Evolutionary conservation across 768 basidiomycete genomes (phyloP), one percentile per base, ranked within the genome.

Genomic region (Cystofilobasidium capitatum): DNA sequence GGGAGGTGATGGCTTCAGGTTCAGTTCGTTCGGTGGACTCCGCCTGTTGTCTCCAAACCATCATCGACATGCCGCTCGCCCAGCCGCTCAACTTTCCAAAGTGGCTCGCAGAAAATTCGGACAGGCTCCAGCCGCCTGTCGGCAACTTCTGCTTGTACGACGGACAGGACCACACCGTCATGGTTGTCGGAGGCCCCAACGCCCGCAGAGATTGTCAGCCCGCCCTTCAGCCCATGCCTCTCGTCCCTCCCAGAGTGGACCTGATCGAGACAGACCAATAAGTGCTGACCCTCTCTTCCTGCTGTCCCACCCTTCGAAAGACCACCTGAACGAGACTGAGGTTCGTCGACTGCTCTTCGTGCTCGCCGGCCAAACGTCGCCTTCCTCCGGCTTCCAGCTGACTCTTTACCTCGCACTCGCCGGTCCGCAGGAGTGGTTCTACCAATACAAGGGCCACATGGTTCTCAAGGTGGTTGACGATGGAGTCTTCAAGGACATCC

Each of bases 161-260:
- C 61, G 90, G 89, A 42, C 81, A 81, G 33, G 92, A 98, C 75
- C 94, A 88, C 73, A 83, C 89, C 49, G 86, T 94, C n/a, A 98
- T 99, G 94, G 89, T 83, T 8, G 85, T 98, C 29, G 93, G 96
- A 12, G 96, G 94, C 0, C 94, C 94, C 0, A 99, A 99, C 75
- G 86, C 90, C 75, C 81, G 94, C 44, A 88, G 88, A 33, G 75
- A 74, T 31, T 69, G 66, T 68, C 3, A 39, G 61, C 42, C 37
- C 14, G 9, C 29, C 22, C 14, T 14, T 59, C n/a, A n/a, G n/a
- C 35, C 26, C 44, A 17, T 22, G 20, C 59, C 17, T 24, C 24
- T 58, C 51, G 36, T 26, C 37, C 39, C 9, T 26, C 12, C 4
- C 39, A 9, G 16, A 33, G 24, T 17, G 6, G 35, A 35, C 35